Evolutionary conservation across 805 yeast species (phyloP), one percentile per base, ranked within the genome.

Genomic region (Hagleromyces aurorensis): DNA sequence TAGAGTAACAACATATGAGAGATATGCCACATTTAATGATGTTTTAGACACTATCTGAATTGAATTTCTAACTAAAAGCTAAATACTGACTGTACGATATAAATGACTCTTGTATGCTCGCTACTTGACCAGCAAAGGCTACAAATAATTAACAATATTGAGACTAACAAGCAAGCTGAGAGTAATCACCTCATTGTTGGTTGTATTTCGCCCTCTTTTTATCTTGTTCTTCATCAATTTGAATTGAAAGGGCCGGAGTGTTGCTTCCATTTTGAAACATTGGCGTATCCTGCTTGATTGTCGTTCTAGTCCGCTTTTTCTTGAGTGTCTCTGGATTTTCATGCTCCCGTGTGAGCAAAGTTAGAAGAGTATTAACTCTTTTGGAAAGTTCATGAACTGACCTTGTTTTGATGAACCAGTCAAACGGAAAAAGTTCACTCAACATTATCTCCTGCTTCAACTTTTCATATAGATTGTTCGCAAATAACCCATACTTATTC

Each of bases 401-500:
- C 52, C 93, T 64, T 0, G 87, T 76, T 29, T 65, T 63, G 44
- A 82, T 67, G 46, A 69, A 82, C 79, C 86, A 82, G 40, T 81
- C 83, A 48, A 78, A 82, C 21, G 65, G 65, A 57, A 81, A 81
- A 22, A 73, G 55, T 34, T 72, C 77, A 33, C 79, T 72, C 4
- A 56, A 57, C 40, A 62, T 50, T 8, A 80, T 75, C 37, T 78
- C 86, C 29, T 72, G 74, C 47, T 75, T 79, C 19, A 82, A 68
- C 41, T 65, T 67, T 38, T 81, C 86, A 38, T 67, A 70, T 23
- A 81, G 58, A 30, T 70, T 66, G 14, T 73, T 77, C 25, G 71
- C 61, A 44, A 70, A 62, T 15, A 81, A 52, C 0, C 94, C 94
- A 41, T 70, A 65, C 42, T 76, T 76, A 51, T 77, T 65, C 1